Evolutionary conservation across 495 filamentous ascomycete genomes (phyloP).

Genomic region (Daldinia caldariorum): DNA sequence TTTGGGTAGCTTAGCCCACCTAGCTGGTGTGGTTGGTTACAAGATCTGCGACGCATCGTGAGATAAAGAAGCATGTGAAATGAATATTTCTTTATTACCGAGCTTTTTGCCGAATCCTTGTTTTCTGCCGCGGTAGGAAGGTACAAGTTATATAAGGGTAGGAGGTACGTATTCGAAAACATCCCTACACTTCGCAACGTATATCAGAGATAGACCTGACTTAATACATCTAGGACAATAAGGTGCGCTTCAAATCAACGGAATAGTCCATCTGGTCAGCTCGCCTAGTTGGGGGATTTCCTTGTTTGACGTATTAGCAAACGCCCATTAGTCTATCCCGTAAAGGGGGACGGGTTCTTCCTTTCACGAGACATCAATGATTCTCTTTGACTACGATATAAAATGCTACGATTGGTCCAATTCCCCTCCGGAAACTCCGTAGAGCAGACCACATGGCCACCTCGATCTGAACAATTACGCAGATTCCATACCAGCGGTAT

Average conservation of each 20-base stretch:
- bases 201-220: constrained; percentile 8
- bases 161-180: background rate
- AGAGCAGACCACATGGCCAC: constrained; percentile 16
- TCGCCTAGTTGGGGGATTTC: constrained; percentile 16
- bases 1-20: too few species aligned
- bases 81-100: constrained; percentile 22
- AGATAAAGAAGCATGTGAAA: too few species aligned
- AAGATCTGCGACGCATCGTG: too few species aligned
- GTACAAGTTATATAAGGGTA: constrained; percentile 1
- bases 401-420: constrained; percentile 21
- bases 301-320: constrained; percentile 10
- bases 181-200: constrained; percentile 17
- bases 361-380: constrained; percentile 1
- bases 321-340: background rate
- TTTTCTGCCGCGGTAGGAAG: constrained; percentile 34
- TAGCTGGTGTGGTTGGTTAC: too few species aligned
- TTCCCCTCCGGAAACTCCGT: constrained; percentile 17
- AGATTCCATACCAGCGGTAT: constrained; percentile 17
- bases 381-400: constrained; percentile 13
- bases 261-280: constrained; percentile 8
- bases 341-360: background rate
- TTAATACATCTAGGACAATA: constrained; percentile 20
- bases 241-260: constrained; percentile 1
- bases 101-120: constrained; percentile 30
- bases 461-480: constrained; percentile 15